These are phyloP conservation scores for Tremella yokohamensis DNA, from an alignment of 768 basidiomycete species.

Conservation along the genomic window DNA sequence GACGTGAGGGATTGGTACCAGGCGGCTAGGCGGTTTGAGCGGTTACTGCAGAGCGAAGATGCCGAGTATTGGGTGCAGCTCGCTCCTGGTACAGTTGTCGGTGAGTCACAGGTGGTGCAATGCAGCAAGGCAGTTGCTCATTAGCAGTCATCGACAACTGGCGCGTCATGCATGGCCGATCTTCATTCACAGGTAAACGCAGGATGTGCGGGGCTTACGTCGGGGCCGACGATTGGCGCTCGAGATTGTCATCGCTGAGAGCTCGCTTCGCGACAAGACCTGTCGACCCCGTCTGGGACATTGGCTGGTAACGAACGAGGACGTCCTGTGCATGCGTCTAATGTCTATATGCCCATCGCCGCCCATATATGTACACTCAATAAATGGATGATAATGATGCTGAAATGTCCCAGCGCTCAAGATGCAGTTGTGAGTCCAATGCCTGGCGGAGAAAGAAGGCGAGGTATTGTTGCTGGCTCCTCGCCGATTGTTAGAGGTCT, in stretches of 20 bases:
- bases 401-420: no score
- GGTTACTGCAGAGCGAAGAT: constrained; percentile 68
- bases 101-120: no score
- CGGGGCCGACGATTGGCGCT: constrained; percentile 82
- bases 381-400: not conserved
- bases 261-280: constrained; percentile 12
- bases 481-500: not conserved
- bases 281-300: constrained; percentile 20
- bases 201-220: constrained; percentile 96
- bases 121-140: constrained; percentile 1
- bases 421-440: not conserved
- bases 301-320: constrained; percentile 21
- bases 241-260: constrained; percentile 58
- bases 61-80: constrained; percentile 90
- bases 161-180: constrained; percentile 90
- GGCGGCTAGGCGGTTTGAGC: constrained; percentile 75
- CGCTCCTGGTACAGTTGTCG: constrained; percentile 70
- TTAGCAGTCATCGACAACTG: constrained; percentile 80
- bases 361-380: not conserved
- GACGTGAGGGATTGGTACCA: constrained; percentile 81
- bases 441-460: not conserved
- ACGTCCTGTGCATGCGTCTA: constrained; percentile 3
- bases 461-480: not conserved
- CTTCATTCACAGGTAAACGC: constrained; percentile 77
- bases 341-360: not conserved